Evolutionary conservation across 176 grass and related monocot genomes (phyloP).

Genomic region (Carex littledalei): DNA sequence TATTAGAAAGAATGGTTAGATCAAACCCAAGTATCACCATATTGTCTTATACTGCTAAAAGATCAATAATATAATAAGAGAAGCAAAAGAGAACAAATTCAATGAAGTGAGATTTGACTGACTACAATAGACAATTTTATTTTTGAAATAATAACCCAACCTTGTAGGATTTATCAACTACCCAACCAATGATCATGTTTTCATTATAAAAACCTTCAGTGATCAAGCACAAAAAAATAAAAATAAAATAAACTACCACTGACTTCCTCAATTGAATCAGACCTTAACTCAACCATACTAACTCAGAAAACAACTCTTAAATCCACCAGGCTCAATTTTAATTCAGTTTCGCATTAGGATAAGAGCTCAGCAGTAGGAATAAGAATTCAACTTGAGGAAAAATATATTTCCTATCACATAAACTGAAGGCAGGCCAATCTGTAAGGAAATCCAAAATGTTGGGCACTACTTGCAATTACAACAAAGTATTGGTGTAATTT

Average conservation of each 20-base stretch:
- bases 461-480: neutral
- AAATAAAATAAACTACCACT: neutral
- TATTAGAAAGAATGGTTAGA: neutral
- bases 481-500: neutral
- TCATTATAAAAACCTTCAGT: neutral
- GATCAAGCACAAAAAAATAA: neutral
- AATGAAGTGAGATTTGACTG: neutral
- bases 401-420: neutral
- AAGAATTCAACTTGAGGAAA: neutral
- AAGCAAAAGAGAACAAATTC: neutral
- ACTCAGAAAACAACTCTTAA: neutral
- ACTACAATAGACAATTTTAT: neutral
- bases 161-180: neutral
- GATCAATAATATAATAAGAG: neutral
- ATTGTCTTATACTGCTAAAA: neutral
- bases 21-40: neutral
- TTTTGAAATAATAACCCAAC: neutral
- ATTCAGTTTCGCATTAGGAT: neutral
- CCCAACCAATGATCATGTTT: neutral
- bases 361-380: neutral
- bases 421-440: neutral
- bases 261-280: neutral
- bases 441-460: neutral
- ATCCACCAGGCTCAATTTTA: neutral
- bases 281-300: neutral